These are phyloP conservation scores for Sistotremastrum suecicum DNA, from an alignment of 768 basidiomycete species.

Conservation along the genomic window DNA sequence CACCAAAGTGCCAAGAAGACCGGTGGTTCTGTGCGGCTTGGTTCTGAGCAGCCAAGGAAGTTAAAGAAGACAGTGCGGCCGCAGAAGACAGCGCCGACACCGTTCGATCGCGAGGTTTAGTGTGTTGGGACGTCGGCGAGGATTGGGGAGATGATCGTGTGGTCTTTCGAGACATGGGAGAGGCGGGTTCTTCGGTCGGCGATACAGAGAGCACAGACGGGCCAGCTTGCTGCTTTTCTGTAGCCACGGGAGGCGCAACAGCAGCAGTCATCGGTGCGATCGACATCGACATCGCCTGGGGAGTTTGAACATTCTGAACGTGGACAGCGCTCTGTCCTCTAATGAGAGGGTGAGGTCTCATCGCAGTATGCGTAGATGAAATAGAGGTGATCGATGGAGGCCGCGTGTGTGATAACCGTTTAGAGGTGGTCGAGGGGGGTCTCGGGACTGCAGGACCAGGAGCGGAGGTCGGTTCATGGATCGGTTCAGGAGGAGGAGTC, in stretches of 20 bases:
- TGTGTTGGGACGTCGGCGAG: conserved; percentile 26
- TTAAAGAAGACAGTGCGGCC: conserved; percentile 11
- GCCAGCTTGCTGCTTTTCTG: neutral
- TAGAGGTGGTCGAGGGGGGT: too few relatives aligned
- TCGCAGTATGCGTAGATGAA: neutral
- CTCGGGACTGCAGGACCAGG: too few relatives aligned
- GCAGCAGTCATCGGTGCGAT: too few relatives aligned
- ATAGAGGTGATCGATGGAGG: too few relatives aligned
- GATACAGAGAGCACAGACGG: neutral
- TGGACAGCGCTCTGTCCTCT: conserved; percentile 31
- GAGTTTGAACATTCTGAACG: too few relatives aligned
- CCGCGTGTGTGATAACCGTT: too few relatives aligned
- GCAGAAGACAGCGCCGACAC: conserved; percentile 41
- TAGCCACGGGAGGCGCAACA: too few relatives aligned
- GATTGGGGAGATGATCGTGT: neutral
- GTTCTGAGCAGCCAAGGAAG: conserved; percentile 10
- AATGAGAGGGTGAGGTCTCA: conserved; percentile 55
- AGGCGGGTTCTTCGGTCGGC: conserved; percentile 17
- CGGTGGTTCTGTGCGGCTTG: conserved; percentile 7
- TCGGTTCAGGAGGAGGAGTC: neutral
- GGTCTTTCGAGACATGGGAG: conserved; percentile 15
- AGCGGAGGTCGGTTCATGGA: too few relatives aligned
- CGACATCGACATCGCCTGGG: too few relatives aligned
- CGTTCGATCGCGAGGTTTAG: conserved; percentile 46
- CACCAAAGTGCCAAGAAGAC: conserved; percentile 15